These are phyloP conservation scores for Flaveria floridana DNA, from an alignment of 140 eudicot genomes.

Conservation along the genomic window DNA sequence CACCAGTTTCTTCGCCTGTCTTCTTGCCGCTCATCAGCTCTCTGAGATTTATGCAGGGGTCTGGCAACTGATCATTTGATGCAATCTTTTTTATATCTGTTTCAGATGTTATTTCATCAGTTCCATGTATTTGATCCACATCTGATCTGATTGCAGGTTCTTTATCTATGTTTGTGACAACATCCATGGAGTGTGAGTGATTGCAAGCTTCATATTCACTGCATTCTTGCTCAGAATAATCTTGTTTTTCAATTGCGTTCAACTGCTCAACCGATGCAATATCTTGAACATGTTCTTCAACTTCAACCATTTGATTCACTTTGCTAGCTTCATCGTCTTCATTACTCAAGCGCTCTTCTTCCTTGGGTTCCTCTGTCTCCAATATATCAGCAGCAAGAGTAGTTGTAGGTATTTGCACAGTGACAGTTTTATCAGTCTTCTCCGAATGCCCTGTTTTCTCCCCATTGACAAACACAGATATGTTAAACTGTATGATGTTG, in stretches of 20 bases:
- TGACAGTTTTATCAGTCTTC: too few species aligned
- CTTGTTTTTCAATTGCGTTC: slow-evolving; percentile 10
- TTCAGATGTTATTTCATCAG: slow-evolving; percentile 10
- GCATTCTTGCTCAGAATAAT: not conserved
- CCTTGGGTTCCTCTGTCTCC: slow-evolving; percentile 28
- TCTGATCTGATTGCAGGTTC: slow-evolving; percentile 25
- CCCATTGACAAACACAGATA: slow-evolving; percentile 27
- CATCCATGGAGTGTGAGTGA: not conserved
- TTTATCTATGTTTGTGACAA: slow-evolving; percentile 5
- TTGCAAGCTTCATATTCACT: slow-evolving; percentile 13
- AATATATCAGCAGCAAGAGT: slow-evolving; percentile 24
- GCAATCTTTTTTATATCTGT: slow-evolving; percentile 11
- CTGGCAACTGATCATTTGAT: slow-evolving; percentile 25
- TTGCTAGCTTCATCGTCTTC: slow-evolving; percentile 28
- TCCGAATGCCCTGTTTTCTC: slow-evolving; percentile 21
- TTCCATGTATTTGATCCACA: slow-evolving; percentile 25
- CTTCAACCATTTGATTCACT: slow-evolving; percentile 12
- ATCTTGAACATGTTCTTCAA: slow-evolving; percentile 23
- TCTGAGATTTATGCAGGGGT: slow-evolving; percentile 26
- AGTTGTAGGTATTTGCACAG: slow-evolving; percentile 21
- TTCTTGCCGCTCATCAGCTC: slow-evolving; percentile 38
- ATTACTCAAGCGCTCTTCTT: slow-evolving; percentile 9
- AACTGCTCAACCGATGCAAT: not conserved
- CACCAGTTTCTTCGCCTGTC: slow-evolving; percentile 33
- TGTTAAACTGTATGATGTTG: slow-evolving; percentile 32